Percentiles rank a stretch among this genome's conserved stretches.
Conservation (phyloP, 2,329 filamentous ascomycete genomes). For the Colletotrichum costaricense region DNA sequence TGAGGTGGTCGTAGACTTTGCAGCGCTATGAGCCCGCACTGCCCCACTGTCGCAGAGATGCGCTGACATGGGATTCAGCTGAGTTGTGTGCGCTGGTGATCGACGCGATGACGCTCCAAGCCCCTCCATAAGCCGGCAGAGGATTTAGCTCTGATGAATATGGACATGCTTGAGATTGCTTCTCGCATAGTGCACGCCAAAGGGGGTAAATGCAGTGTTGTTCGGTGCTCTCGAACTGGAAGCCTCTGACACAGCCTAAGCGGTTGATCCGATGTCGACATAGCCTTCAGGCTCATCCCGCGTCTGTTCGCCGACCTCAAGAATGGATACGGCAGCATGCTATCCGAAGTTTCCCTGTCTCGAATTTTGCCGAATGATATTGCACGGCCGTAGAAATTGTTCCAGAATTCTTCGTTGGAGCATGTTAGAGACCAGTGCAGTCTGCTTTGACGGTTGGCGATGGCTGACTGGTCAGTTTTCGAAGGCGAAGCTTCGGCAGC, state of each 20-base stretch:
- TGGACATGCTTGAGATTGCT: neutral
- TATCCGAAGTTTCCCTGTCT: neutral
- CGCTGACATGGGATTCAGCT: neutral
- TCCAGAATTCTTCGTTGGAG: neutral
- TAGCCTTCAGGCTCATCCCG: neutral
- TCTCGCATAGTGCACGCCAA: neutral
- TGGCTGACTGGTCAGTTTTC: neutral
- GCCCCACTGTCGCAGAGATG: conserved; percentile 10
- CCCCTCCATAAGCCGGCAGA: neutral
- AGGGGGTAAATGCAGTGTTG: neutral
- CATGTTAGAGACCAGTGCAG: neutral
- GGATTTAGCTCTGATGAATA: neutral
- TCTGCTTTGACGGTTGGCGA: neutral
- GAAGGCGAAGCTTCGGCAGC: neutral
- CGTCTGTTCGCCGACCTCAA: neutral
- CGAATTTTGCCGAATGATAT: neutral
- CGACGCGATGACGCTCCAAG: neutral
- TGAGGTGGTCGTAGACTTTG: neutral
- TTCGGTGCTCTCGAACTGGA: neutral
- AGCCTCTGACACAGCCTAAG: neutral
- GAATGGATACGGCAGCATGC: neutral
- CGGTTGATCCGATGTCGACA: conserved; percentile 10
- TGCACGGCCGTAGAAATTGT: neutral
- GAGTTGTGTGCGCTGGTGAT: neutral
- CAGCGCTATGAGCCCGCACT: neutral